Conservation (phyloP, 306 rosid genomes). For the Medicago arabica region DNA sequence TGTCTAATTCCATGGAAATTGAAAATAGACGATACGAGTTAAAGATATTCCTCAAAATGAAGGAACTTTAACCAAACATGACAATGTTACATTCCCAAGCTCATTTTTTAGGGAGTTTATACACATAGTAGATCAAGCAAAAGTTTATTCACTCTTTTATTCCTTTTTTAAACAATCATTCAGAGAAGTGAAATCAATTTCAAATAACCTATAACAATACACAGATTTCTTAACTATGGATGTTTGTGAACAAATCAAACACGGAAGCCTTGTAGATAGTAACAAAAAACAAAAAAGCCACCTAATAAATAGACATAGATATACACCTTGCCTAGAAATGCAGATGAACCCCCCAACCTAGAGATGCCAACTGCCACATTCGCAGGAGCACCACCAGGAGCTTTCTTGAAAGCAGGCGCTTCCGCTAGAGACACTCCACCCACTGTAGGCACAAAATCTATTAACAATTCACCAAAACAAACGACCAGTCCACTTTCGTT, state of each 20-base stretch:
- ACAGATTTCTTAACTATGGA: constrained; percentile 5
- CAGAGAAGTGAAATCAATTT: background rate
- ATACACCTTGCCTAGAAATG: constrained; percentile 90
- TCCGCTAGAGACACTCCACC: constrained; percentile 88
- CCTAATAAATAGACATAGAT: constrained; percentile 32
- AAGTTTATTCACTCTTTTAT: background rate
- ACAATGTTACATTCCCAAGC: constrained; percentile 1
- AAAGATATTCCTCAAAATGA: background rate
- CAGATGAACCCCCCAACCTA: constrained; percentile 88
- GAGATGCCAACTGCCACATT: constrained; percentile 94
- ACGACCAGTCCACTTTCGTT: constrained; percentile 60
- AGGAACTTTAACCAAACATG: background rate
- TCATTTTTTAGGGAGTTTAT: background rate
- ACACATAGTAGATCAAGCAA: background rate
- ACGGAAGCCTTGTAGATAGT: background rate
- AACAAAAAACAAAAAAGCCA: constrained; percentile 23
- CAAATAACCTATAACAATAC: background rate
- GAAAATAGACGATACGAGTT: background rate
- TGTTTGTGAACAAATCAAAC: constrained; percentile 8
- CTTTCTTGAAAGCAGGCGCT: constrained; percentile 94
- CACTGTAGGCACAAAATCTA: constrained; percentile 87
- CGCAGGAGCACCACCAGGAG: constrained; percentile 99
- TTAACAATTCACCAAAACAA: constrained; percentile 82
- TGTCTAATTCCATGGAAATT: background rate
- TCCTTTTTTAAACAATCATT: background rate